These are phyloP conservation scores for Linum lewisii DNA, from an alignment of 345 rosid genomes.

Conservation along the genomic window DNA sequence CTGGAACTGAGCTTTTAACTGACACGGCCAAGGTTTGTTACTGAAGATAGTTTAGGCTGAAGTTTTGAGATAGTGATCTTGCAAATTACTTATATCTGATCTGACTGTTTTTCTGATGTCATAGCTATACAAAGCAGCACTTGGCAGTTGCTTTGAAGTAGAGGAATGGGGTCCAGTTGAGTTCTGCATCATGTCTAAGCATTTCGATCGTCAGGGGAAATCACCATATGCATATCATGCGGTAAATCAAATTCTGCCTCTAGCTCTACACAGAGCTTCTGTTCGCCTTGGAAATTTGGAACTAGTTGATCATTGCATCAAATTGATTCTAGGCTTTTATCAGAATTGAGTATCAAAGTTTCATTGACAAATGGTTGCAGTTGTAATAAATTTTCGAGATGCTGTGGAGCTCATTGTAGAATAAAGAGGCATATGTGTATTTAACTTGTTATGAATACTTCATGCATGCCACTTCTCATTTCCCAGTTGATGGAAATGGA, in stretches of 20 bases:
- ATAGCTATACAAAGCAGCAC: slow-evolving; percentile 81
- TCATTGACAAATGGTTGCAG: too few relatives aligned
- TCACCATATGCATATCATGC: slow-evolving; percentile 88
- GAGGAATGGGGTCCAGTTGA: slow-evolving; percentile 91
- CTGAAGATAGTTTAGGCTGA: not conserved
- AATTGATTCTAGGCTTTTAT: too few relatives aligned
- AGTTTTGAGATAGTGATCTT: slow-evolving; percentile 2
- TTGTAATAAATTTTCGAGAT: too few relatives aligned
- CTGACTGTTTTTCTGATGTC: slow-evolving; percentile 13
- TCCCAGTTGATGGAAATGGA: too few relatives aligned
- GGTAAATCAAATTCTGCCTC: slow-evolving; percentile 28
- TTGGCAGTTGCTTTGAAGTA: slow-evolving; percentile 71
- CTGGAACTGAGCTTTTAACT: slow-evolving; percentile 83
- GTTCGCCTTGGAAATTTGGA: not conserved
- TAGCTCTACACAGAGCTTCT: not conserved
- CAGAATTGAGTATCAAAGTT: too few relatives aligned
- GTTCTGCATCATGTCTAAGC: slow-evolving; percentile 72
- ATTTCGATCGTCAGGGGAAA: slow-evolving; percentile 89
- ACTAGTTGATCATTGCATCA: too few relatives aligned
- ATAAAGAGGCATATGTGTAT: too few relatives aligned
- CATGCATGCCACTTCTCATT: too few relatives aligned
- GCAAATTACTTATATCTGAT: slow-evolving; percentile 1
- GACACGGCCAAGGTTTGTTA: slow-evolving; percentile 59
- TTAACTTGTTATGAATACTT: too few relatives aligned
- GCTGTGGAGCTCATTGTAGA: too few relatives aligned